Base-by-base conservation (phyloP, 805 yeast genomes). In the Candida manassasensis region DNA sequence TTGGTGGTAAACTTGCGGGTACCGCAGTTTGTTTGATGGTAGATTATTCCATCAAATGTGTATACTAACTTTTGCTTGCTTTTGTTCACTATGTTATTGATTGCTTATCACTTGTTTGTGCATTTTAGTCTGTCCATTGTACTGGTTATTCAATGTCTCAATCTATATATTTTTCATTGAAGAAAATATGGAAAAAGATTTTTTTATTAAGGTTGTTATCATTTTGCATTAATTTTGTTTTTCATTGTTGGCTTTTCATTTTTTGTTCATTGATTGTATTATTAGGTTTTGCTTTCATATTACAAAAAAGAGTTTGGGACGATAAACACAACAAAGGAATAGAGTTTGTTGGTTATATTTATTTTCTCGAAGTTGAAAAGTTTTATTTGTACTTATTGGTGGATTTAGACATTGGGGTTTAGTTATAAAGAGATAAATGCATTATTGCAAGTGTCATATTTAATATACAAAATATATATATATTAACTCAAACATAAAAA, bases 331-430 rank as follows among this genome's bases (percentile, higher is more conserved):
- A n/a, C n/a, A n/a, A n/a, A 47, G 51, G 47, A 47, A 48, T 45
- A 51, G 48, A 42, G 39, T 46, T 48, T 42, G 41, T 43, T 47
- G 52, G 48, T 50, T 36, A 50, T 41, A 44, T 47, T 39, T 44
- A 37, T 37, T 31, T 32, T 36, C 34, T 47, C 36, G 47, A 52
- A 44, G 44, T 40, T 42, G 35, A 41, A 47, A 48, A 21, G 41
- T 50, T 40, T 40, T 44, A 37, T 42, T 39, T 43, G 37, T 44
- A 35, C 37, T 39, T 38, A 43, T 40, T 34, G 22, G 34, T 34
- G 62, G 67, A 57, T 61, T 62, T 62, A 63, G 70, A 63, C 70
- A 61, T 63, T 61, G 64, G 62, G 64, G 27, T 52, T 34, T 34
- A 19, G 24, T 38, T 38, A 38, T 38, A 38, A 30, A 30, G 33